phyloP scores from a whole-genome alignment of 805 yeast genomes.

The Candida ascalaphidarum region DNA sequence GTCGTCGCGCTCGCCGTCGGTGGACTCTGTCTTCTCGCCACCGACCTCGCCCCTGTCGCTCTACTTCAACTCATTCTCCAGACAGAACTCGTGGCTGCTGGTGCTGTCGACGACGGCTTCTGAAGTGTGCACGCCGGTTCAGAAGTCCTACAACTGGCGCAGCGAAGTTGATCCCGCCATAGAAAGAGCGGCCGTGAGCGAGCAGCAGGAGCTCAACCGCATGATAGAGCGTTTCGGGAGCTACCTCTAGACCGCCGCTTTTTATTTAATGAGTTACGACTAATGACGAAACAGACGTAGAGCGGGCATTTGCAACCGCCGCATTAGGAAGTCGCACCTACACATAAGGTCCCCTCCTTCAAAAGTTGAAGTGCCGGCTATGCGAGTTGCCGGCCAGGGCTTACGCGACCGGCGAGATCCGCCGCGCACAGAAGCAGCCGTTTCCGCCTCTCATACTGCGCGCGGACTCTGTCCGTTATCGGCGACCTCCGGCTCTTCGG shows the following conservation, averaged over 20 bases:
- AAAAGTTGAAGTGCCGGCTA: conserved; percentile 13
- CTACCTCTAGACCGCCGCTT: too few relatives aligned
- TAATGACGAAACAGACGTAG: too few relatives aligned
- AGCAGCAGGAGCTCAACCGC: conserved; percentile 7
- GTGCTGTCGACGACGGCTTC: conserved; percentile 8
- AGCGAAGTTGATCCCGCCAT: conserved; percentile 7
- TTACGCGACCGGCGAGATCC: too few relatives aligned
- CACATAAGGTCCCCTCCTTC: background rate
- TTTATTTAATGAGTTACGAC: too few relatives aligned
- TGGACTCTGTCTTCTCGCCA: background rate
- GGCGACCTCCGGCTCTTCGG: too few relatives aligned
- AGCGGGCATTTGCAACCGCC: too few relatives aligned
- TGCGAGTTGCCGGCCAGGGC: too few relatives aligned
- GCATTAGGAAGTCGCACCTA: background rate
- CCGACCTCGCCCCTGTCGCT: background rate
- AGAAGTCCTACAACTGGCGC: conserved; percentile 1
- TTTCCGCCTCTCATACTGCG: too few relatives aligned
- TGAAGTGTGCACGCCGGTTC: conserved; percentile 5
- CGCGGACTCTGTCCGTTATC: too few relatives aligned
- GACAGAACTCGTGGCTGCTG: conserved; percentile 11
- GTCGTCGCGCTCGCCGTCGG: too few relatives aligned
- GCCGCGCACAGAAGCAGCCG: too few relatives aligned
- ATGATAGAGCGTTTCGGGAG: conserved; percentile 6
- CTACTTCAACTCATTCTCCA: conserved; percentile 6
- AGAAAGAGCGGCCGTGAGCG: conserved; percentile 7